Conservation (phyloP, 257 asterid genomes). For the Ligustrum vulgare region DNA sequence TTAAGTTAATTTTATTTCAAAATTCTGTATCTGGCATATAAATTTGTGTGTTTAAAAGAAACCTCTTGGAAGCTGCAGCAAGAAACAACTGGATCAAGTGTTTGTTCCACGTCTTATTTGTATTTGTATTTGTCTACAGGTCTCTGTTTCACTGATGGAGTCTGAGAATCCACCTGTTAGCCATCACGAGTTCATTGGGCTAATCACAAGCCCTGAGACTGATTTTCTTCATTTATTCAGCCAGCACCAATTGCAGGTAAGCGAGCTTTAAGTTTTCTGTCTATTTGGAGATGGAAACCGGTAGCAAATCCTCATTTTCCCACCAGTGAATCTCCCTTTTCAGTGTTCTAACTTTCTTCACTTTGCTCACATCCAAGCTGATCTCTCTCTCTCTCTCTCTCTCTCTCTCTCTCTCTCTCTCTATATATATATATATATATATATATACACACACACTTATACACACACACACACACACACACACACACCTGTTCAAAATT, state of each 20-base stretch:
- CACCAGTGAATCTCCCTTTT: not conserved
- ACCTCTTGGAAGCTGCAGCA: not conserved
- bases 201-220: conserved; percentile 69
- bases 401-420: too few species aligned
- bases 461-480: too few species aligned
- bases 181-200: conserved; percentile 75
- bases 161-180: conserved; percentile 63
- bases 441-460: too few species aligned
- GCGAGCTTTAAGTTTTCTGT: not conserved
- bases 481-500: too few species aligned
- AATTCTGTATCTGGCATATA: not conserved
- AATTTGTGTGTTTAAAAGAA: not conserved
- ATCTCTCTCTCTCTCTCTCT: too few species aligned
- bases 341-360: too few species aligned
- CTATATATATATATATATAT: too few species aligned
- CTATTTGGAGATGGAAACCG: not conserved
- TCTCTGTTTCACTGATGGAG: conserved; percentile 73
- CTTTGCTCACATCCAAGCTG: too few species aligned
- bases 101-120: not conserved
- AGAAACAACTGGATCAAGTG: not conserved
- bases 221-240: conserved; percentile 80
- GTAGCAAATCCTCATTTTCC: not conserved
- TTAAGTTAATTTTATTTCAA: not conserved
- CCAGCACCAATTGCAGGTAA: conserved; percentile 92
- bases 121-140: conserved; percentile 43